phyloP scores from a whole-genome alignment of 805 yeast genomes.

The Candida verbasci region DNA sequence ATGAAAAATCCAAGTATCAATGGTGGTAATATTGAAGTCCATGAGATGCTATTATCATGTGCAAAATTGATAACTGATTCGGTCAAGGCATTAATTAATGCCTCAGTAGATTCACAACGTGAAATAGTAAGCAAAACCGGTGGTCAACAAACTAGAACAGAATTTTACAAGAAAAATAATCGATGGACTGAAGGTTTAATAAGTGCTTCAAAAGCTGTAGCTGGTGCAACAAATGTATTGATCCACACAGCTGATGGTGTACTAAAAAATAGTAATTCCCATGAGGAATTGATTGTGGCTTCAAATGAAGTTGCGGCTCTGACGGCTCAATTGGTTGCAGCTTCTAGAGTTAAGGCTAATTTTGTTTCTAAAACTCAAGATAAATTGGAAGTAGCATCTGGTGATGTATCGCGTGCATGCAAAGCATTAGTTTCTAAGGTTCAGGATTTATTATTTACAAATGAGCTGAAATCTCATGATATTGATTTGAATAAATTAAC shows the following conservation, averaged over 20 bases:
- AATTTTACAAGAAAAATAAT: slow-evolving; percentile 80
- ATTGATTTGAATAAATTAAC: slow-evolving; percentile 66
- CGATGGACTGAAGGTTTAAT: slow-evolving; percentile 93
- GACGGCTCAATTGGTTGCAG: slow-evolving; percentile 88
- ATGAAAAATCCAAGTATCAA: slow-evolving; percentile 50
- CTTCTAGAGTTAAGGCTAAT: slow-evolving; percentile 81
- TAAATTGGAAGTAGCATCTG: slow-evolving; percentile 62
- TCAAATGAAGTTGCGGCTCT: slow-evolving; percentile 91
- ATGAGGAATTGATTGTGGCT: slow-evolving; percentile 83
- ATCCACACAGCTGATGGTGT: slow-evolving; percentile 88
- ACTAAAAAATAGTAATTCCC: slow-evolving; percentile 55
- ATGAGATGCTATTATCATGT: slow-evolving; percentile 71
- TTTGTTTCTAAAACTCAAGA: slow-evolving; percentile 75
- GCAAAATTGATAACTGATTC: slow-evolving; percentile 81
- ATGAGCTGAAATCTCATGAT: slow-evolving; percentile 28
- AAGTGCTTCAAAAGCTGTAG: slow-evolving; percentile 85
- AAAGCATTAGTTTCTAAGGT: slow-evolving; percentile 67
- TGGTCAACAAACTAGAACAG: slow-evolving; percentile 62
- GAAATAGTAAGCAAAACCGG: slow-evolving; percentile 74
- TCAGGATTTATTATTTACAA: slow-evolving; percentile 49
- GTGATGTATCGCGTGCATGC: slow-evolving; percentile 72
- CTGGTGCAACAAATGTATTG: slow-evolving; percentile 73
- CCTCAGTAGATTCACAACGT: slow-evolving; percentile 75
- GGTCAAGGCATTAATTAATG: slow-evolving; percentile 62
- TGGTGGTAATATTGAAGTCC: slow-evolving; percentile 60